Conservation (phyloP, 192 early-diverging fungal genomes). For the Rhizophlyctis rosea region DNA sequence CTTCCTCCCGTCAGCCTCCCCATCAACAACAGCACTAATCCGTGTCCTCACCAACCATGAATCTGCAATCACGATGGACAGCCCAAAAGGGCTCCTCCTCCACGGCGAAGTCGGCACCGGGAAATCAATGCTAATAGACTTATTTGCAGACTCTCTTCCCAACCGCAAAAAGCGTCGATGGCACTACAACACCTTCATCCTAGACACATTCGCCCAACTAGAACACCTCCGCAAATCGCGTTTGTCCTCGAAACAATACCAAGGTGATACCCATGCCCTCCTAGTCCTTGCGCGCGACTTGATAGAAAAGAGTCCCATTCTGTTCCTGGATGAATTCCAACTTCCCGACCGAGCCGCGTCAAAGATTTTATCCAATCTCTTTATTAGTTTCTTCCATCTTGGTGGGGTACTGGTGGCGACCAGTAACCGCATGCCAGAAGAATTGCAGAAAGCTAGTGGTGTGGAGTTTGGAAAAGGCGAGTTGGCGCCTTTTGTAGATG, state of each 20-base stretch:
- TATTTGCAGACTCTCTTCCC: constrained; percentile 79
- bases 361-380: constrained; percentile 70
- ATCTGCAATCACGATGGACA: too few species aligned
- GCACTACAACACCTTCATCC: constrained; percentile 95
- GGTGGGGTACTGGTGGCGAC: constrained; percentile 89
- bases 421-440: constrained; percentile 85
- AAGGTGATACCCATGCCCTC: constrained; percentile 8
- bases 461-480: background rate
- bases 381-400: constrained; percentile 70
- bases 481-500: constrained; percentile 71
- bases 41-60: too few species aligned
- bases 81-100: constrained; percentile 42
- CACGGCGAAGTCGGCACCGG: constrained; percentile 63
- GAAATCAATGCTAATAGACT: constrained; percentile 89
- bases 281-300: constrained; percentile 71
- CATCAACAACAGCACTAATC: too few species aligned
- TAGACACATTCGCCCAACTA: constrained; percentile 69
- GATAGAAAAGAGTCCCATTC: constrained; percentile 69
- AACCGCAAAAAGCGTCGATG: constrained; percentile 73
- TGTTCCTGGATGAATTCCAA: too few species aligned
- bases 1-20: too few species aligned
- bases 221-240: constrained; percentile 15
- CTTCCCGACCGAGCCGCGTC: constrained; percentile 96
- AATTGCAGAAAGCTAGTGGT: constrained; percentile 6
- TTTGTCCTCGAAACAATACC: background rate